A percentile compares a stretch with the other conserved stretches of the same genome.
Evolutionary conservation across 2,329 filamentous ascomycete genomes (phyloP).

Genomic region (Apiospora kogelbergensis): DNA sequence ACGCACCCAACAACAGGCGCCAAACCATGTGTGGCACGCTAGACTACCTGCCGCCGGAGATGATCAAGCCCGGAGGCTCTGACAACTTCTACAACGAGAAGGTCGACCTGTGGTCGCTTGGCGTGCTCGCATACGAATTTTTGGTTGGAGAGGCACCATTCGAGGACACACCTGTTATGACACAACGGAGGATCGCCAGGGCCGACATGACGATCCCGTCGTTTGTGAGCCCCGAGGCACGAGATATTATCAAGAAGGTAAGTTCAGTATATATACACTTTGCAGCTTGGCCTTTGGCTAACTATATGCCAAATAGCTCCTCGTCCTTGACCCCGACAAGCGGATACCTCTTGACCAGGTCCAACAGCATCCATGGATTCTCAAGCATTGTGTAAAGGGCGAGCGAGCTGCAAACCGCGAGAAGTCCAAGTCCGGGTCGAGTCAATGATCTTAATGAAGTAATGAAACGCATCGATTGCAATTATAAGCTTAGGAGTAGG

Average conservation of each 20-base stretch:
- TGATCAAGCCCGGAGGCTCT: constrained; percentile 78
- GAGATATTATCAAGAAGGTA: constrained; percentile 88
- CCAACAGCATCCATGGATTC: constrained; percentile 89
- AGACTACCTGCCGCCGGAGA: constrained; percentile 97
- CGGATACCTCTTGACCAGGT: constrained; percentile 87
- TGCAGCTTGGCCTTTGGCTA: background rate
- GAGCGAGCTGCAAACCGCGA: constrained; percentile 53
- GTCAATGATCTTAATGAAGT: constrained; percentile 18
- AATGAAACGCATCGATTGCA: constrained; percentile 17
- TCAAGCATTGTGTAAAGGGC: constrained; percentile 85
- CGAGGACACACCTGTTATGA: constrained; percentile 94
- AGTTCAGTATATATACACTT: constrained; percentile 27
- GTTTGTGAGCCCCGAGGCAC: constrained; percentile 88
- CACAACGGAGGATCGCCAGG: constrained; percentile 81
- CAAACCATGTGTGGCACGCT: constrained; percentile 97
- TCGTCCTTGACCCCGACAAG: constrained; percentile 93
- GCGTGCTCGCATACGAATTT: constrained; percentile 95
- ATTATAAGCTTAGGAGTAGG: constrained; percentile 13
- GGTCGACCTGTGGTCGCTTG: constrained; percentile 94
- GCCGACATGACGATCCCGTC: constrained; percentile 91
- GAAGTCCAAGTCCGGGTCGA: constrained; percentile 33
- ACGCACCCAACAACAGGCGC: constrained; percentile 90
- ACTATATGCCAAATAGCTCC: constrained; percentile 55
- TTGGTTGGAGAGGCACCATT: constrained; percentile 95
- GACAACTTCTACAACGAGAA: constrained; percentile 94